Conservation (phyloP, 345 rosid species). For the Physaria fendleri region DNA sequence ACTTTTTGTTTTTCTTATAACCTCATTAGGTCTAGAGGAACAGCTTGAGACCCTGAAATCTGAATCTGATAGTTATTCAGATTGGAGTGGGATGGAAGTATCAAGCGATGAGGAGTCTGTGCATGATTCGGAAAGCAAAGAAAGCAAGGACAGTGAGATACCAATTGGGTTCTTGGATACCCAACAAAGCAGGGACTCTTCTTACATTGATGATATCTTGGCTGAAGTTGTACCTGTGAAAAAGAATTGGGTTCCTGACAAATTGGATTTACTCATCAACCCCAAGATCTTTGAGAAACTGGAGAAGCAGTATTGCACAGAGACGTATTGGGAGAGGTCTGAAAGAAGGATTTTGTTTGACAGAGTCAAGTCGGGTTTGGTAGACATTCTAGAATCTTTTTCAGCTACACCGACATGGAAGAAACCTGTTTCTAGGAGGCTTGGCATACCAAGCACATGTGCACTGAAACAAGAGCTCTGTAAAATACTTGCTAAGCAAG, state of each 20-base stretch:
- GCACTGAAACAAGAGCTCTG: constrained; percentile 48
- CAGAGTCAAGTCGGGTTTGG: constrained; percentile 47
- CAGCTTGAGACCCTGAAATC: constrained; percentile 48
- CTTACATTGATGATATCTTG: constrained; percentile 59
- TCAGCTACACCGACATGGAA: constrained; percentile 33
- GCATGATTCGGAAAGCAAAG: constrained; percentile 13
- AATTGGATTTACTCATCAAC: constrained; percentile 31
- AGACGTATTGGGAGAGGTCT: constrained; percentile 59
- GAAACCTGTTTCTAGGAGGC: constrained; percentile 46
- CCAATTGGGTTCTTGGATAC: constrained; percentile 11
- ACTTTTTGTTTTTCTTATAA: not conserved
- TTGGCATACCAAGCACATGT: constrained; percentile 18
- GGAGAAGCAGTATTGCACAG: constrained; percentile 72
- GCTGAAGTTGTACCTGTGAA: constrained; percentile 46
- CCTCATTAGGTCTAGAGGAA: constrained; percentile 32
- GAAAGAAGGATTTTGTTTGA: constrained; percentile 72
- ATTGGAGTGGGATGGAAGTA: constrained; percentile 46
- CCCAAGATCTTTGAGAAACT: constrained; percentile 48
- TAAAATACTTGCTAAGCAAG: constrained; percentile 39
- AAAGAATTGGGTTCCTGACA: constrained; percentile 17
- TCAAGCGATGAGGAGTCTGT: constrained; percentile 52
- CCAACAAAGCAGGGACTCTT: constrained; percentile 51
- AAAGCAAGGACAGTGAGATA: constrained; percentile 36
- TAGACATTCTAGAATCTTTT: constrained; percentile 41
- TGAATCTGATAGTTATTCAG: constrained; percentile 48